Evolutionary conservation across 2,329 filamentous ascomycete genomes (phyloP), one percentile per base, ranked within the genome.

Genomic region (Coniella lustricola): DNA sequence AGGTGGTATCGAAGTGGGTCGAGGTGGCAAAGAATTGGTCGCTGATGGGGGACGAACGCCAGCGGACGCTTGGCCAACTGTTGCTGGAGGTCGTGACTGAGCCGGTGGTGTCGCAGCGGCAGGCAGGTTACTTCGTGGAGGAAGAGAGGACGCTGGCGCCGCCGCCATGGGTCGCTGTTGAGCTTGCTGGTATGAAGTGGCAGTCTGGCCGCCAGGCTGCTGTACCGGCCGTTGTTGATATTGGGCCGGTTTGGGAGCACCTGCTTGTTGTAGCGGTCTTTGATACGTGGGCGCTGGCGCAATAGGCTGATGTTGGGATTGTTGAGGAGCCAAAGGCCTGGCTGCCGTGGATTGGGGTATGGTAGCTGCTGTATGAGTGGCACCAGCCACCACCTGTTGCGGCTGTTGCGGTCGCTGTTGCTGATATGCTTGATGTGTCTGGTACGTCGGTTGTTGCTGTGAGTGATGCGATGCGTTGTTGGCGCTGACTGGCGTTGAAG

Each of bases 391-490:
- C 17, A 44, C 21, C 31, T 49, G 50, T 32, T 50, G 47, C 18
- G 31, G 16, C 7, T 46, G 50, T 20, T 49, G 50, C 16, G 46
- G 46, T n/a, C 43, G 47, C 16, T 48, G 40, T 21, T 48, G 44
- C 36, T 51, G 49, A 43, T 43, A 16, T 35, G 33, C 13, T 7
- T 37, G 35, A 9, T 45, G 44, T 16, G 44, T 41, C 35, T 49
- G 47, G 34, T 55, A 52, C 14, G 48, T 32, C 41, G 56, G 56
- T 29, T 29, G 25, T 44, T 56, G 56, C 18, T 50, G 49, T 17
- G 45, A 45, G 12, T 51, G 48, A 7, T 45, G 45, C 14, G 48
- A 50, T 21, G 50, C 53, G 21, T 16, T 42, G 38, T 39, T 45
- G n/a, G 39, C 43, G 32, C 32, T 33, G 13, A 39, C 37, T 10